Evolutionary conservation across 1,284 basidiomycete species (phyloP).

Genomic region (Pseudozyma thailandica): DNA sequence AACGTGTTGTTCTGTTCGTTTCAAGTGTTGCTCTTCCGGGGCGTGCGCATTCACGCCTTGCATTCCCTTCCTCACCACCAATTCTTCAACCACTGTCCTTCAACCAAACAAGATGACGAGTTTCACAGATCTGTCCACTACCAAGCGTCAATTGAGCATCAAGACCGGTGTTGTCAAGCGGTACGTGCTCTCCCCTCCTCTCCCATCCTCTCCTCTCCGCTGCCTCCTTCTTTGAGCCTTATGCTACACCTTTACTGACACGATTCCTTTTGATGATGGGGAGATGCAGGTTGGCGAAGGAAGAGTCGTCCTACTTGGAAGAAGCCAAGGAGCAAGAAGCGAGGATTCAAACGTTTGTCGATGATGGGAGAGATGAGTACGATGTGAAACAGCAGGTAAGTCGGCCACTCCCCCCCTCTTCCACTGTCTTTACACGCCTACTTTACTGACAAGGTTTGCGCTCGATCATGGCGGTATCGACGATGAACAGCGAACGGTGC

Average conservation of each 20-base stretch:
- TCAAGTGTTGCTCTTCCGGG: neutral
- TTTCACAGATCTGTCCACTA: constrained; percentile 18
- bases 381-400: constrained; percentile 57
- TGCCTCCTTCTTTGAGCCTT: too few relatives aligned
- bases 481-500: constrained; percentile 34
- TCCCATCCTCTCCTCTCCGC: neutral
- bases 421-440: neutral
- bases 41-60: neutral
- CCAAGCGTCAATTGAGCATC: constrained; percentile 55
- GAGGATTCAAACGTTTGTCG: constrained; percentile 36
- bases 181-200: constrained; percentile 13
- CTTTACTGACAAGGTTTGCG: too few relatives aligned
- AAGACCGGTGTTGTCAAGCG: constrained; percentile 60
- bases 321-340: constrained; percentile 46
- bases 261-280: neutral
- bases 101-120: constrained; percentile 16
- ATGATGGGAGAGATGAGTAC: constrained; percentile 53
- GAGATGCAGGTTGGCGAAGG: constrained; percentile 48
- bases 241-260: neutral
- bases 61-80: neutral
- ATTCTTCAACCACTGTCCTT: neutral
- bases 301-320: constrained; percentile 48
- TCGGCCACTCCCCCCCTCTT: neutral
- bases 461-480: too few relatives aligned
- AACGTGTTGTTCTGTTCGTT: neutral